Evolutionary conservation across 345 rosid genomes (phyloP), one percentile per base, ranked within the genome.

Genomic region (Euphorbia tirucalli): DNA sequence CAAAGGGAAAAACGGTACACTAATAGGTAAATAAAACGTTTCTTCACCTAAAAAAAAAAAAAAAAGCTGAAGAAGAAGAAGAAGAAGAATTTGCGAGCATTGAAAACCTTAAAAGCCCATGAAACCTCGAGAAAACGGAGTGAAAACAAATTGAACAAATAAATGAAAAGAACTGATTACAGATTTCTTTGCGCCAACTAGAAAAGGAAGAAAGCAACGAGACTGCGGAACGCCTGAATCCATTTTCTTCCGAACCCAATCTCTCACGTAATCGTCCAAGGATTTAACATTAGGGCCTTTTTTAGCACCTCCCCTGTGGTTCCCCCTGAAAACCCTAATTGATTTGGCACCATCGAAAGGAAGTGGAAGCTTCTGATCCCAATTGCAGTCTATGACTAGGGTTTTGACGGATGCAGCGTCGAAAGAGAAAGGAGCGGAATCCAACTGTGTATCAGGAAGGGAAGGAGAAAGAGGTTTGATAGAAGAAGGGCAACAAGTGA

Each of bases 131-230:
- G 22, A 3, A 30, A 31, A 31, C 31, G 18, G 2, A 55, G 2
- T 28, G 1, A 8, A 15, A 65, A 19, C 22, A 43, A 60, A 52
- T 50, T 13, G 32, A 14, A 11, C 7, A 61, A 0, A 8, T 14
- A 9, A 18, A 46, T 52, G 11, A 32, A 3, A 28, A 68, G 56
- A n/a, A 9, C 21, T 25, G 21, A 61, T 32, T 74, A 91, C 97
- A 89, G 85, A 66, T 78, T 81, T 90, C 75, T 90, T 86, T 22
- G 96, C 87, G 15, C 88, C 87, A 31, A 78, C 83, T 4, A 93
- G 93, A 69, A 93, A 93, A 14, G 98, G 96, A 52, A 93, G 90
- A 64, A 77, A 68, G 72, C 85, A 85, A 50, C 25, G 76, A 25
- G 91, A 81, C 59, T 76, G 75, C 0, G 83, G 70, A 59, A 72